Base-by-base conservation (phyloP, 139 green algal genomes). In the Yamagishiella unicocca region DNA sequence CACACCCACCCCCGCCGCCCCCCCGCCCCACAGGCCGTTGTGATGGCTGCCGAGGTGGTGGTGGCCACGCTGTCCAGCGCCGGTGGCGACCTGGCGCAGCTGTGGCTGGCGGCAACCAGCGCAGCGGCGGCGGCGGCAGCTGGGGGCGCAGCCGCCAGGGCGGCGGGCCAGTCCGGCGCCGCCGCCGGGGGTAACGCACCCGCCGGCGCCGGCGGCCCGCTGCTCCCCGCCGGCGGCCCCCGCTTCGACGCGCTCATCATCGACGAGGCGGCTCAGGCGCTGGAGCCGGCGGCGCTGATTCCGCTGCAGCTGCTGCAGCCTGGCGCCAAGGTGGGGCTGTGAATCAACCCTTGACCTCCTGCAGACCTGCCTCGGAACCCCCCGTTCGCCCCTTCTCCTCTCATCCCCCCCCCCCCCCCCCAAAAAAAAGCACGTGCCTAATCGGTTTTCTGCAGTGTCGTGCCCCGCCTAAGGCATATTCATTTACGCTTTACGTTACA, bases 251-350 rank as follows among this genome's bases (percentile, higher is more conserved):
- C 93, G 8, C n/a, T 97, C 46, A 87, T 97, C 66, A 93, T 97
- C 27, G 94, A 96, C 64, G 95, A 98, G 87, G 95, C 95, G 33
- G 94, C 94, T 2, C 93, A 95, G 89, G 95, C 95, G 10, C 84
- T 98, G 81, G 96, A 98, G 89, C 95, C 95, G 45, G 93, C 94
- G 31, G 90, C 92, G 29, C 90, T 97, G 40, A 94, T 97, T 19
- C 92, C 95, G 1, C 76, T 97, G 82, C 85, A 92, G 68, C 81
- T 97, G 84, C 90, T 97, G 42, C 84, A 89, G 50, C 79, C 87
- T 9, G 67, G 81, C 46, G 86, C 22, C 46, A 88, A 87, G 87
- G 87, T 88, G 45, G 17, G 87, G 14, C 7, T 9, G 14, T 22
- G n/a, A n/a, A n/a, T n/a, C n/a, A n/a, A n/a, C n/a, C n/a, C n/a